Conservation (phyloP, 164 flowering plant genomes). For the Chimonanthus praecox region DNA sequence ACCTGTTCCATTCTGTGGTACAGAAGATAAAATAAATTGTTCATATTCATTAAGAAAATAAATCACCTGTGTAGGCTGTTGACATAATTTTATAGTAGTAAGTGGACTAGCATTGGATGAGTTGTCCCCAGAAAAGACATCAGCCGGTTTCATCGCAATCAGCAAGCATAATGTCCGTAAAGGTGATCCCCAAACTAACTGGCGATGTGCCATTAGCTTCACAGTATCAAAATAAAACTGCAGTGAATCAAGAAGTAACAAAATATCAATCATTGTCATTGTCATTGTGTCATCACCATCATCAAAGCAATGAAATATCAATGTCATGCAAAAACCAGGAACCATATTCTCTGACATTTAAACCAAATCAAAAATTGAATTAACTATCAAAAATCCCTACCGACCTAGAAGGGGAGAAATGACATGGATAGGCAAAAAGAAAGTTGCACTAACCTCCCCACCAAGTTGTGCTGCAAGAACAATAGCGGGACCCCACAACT, state of each 20-base stretch:
- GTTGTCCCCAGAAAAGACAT: constrained; percentile 57
- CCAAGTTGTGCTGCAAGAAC: constrained; percentile 90
- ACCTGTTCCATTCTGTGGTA: too few relatives aligned
- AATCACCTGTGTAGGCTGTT: constrained; percentile 60
- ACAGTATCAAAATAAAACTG: constrained; percentile 89
- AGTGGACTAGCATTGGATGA: constrained; percentile 17
- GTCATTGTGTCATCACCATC: too few relatives aligned
- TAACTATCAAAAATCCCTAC: not conserved
- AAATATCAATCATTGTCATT: not conserved
- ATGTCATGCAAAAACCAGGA: not conserved
- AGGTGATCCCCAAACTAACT: constrained; percentile 83
- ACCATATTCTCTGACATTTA: not conserved
- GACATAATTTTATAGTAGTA: constrained; percentile 31
- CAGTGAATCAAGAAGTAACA: constrained; percentile 16
- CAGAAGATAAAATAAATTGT: not conserved
- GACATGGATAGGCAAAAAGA: not conserved
- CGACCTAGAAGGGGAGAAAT: not conserved
- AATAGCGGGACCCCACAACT: constrained; percentile 95
- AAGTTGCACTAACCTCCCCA: constrained; percentile 49
- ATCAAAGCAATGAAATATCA: not conserved
- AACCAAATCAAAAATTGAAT: not conserved
- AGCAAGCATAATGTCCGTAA: constrained; percentile 86
- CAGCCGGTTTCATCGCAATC: constrained; percentile 90
- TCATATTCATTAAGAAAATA: not conserved
- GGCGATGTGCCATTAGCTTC: constrained; percentile 85